Conservation (phyloP, 2,329 filamentous ascomycete species). For the Trichophyton verrucosum region DNA sequence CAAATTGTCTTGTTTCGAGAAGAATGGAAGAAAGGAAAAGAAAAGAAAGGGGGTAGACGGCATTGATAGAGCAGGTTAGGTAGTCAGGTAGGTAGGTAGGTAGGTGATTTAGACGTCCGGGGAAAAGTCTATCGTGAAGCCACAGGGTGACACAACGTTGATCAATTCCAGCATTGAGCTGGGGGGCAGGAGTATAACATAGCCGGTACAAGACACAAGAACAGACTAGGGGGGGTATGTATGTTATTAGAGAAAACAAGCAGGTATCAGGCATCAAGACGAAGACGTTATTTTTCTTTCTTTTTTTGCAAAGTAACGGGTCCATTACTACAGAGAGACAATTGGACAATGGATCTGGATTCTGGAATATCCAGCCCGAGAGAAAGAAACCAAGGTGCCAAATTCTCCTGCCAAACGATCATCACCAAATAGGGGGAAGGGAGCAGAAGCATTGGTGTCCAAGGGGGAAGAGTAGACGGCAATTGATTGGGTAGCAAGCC, state of each 20-base stretch:
- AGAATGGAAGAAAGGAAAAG: neutral
- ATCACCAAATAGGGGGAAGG: neutral
- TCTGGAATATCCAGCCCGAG: neutral
- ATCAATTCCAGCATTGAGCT: neutral
- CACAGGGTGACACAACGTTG: neutral
- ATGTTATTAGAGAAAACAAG: neutral
- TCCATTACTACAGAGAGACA: neutral
- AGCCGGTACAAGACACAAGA: neutral
- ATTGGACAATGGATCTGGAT: neutral
- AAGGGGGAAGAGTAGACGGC: neutral
- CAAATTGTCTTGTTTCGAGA: too few relatives aligned
- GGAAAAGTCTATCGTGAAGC: neutral
- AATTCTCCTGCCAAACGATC: neutral
- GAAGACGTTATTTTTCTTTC: too few relatives aligned
- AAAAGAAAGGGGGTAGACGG: neutral
- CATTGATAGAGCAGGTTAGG: too few relatives aligned
- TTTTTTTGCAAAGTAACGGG: neutral
- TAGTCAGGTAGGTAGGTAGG: neutral
- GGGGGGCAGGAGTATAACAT: neutral
- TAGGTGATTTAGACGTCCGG: neutral
- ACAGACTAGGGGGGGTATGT: neutral
- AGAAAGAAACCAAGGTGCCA: neutral
- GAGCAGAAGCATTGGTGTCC: neutral
- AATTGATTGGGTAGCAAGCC: neutral
- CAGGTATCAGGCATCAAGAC: neutral